Base-by-base conservation (phyloP, 495 filamentous ascomycete genomes). In the Podospora appendiculata region DNA sequence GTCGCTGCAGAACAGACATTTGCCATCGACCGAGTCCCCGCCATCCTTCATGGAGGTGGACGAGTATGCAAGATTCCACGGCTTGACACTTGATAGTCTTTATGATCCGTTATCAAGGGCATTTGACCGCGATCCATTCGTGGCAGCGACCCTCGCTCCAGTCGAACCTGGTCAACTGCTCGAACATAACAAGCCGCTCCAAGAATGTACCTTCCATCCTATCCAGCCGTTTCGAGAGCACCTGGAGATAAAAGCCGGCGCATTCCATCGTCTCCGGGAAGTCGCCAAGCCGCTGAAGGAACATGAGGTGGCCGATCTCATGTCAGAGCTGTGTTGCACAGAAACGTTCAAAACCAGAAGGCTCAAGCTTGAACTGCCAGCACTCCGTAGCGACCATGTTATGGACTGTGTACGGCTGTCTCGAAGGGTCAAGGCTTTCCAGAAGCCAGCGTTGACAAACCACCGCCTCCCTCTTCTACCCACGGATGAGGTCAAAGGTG, bases 281-380 rank as follows among this genome's bases (percentile, higher is more conserved):
- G 57, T 48, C 35, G 53, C 59, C 39, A 57, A 52, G 12, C 35
- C 55, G 10, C 40, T 36, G 50, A 61, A 45, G 0, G 50, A 60
- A 0, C 42, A 46, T 5, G 55, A 58, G 12, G 11, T 55, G 4
- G 11, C 34, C n/a, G 40, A 41, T 13, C 40, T 58, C 14, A 58
- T 56, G 48, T 43, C 36, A 1, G 44, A 56, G 25, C 48, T 66
- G 41, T 63, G 50, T 35, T 51, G 45, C 17, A 8, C 45, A 10
- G 48, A 45, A 36, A 45, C 46, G n/a, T 6, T 13, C 2, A 48
- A 55, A 6, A 38, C 59, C 11, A 52, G 58, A 17, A 48, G 53
- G 9, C 43, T 79, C 14, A 82, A 78, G 53, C 12, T 82, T 2
- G 80, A 86, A 13, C 35, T 60, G 1, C 80, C 82, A 0, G 51